phyloP scores from a whole-genome alignment of 768 basidiomycete genomes.

The Tylopilus vinaceipallidus region DNA sequence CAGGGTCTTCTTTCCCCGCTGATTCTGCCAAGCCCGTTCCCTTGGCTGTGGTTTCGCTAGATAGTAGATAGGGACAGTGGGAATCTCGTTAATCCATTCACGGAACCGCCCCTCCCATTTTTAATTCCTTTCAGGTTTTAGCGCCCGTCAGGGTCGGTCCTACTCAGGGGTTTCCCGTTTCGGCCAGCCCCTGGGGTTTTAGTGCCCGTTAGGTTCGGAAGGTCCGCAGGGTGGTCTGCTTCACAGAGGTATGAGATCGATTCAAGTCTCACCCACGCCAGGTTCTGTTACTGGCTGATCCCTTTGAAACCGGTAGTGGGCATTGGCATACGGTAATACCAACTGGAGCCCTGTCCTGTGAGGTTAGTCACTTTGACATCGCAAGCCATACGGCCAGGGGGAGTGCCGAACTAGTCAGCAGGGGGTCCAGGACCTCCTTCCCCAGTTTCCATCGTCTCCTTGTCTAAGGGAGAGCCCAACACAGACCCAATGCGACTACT shows the following conservation, averaged over 20 bases:
- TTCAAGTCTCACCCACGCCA: no score
- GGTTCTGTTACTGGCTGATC: not conserved
- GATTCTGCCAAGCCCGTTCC: slow-evolving; percentile 30
- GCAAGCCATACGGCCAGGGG: no score
- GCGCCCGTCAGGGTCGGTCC: no score
- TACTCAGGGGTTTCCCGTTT: no score
- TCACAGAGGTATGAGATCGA: no score
- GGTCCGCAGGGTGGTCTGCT: no score
- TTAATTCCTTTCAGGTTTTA: slow-evolving; percentile 28
- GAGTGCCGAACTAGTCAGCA: no score
- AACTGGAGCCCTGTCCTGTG: not conserved
- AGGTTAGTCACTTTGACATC: not conserved
- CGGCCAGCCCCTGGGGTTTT: no score
- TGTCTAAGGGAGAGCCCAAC: not conserved
- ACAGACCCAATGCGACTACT: not conserved
- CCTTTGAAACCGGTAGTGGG: not conserved
- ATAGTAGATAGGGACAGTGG: slow-evolving; percentile 47
- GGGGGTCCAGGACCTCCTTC: no score
- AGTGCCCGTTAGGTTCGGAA: no score
- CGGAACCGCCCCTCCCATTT: no score
- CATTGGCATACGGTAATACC: not conserved
- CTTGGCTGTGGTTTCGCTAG: slow-evolving; percentile 46
- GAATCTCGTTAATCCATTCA: slow-evolving; percentile 46
- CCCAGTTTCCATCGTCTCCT: no score
- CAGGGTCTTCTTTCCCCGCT: slow-evolving; percentile 80